A percentile compares a stretch with the other conserved stretches of the same genome.
Conservation (phyloP, 441 rosid genomes). For the Daphne laureola region DNA sequence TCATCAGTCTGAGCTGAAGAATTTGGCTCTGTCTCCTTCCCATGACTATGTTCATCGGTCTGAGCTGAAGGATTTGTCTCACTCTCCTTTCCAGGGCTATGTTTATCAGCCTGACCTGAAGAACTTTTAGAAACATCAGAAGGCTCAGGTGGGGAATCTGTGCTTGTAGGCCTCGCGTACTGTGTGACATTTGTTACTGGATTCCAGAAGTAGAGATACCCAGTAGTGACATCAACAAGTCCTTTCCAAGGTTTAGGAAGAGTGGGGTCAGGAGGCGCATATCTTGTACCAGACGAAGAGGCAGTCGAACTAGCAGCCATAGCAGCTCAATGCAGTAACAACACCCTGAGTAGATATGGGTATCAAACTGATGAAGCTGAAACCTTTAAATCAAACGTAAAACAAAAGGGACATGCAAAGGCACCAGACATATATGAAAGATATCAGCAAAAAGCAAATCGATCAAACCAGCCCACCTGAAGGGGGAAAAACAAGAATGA, state of each 20-base stretch:
- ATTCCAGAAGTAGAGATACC: slow-evolving; percentile 88
- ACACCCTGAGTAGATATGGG: too few species aligned
- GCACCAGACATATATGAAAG: too few species aligned
- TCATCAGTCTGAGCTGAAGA: slow-evolving; percentile 48
- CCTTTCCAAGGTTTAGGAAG: slow-evolving; percentile 97
- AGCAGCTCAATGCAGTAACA: not conserved
- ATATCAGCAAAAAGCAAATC: too few species aligned
- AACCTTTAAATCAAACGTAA: too few species aligned
- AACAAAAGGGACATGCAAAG: too few species aligned
- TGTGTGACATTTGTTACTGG: slow-evolving; percentile 89
- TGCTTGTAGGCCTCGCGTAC: slow-evolving; percentile 57
- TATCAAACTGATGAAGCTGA: too few species aligned
- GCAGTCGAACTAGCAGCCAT: slow-evolving; percentile 76
- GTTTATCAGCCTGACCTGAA: slow-evolving; percentile 38
- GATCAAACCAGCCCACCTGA: too few species aligned
- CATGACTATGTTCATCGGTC: slow-evolving; percentile 34
- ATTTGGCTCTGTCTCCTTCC: slow-evolving; percentile 38
- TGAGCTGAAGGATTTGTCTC: slow-evolving; percentile 49
- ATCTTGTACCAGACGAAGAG: slow-evolving; percentile 48
- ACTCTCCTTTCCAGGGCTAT: slow-evolving; percentile 40
- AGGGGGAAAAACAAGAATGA: too few species aligned
- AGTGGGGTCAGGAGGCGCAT: slow-evolving; percentile 84
- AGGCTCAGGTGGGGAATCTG: slow-evolving; percentile 25
- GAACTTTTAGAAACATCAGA: slow-evolving; percentile 37
- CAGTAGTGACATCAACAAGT: slow-evolving; percentile 75